Evolutionary conservation across 2,329 filamentous ascomycete species (phyloP).

Genomic region (Colletotrichum liaoningense): DNA sequence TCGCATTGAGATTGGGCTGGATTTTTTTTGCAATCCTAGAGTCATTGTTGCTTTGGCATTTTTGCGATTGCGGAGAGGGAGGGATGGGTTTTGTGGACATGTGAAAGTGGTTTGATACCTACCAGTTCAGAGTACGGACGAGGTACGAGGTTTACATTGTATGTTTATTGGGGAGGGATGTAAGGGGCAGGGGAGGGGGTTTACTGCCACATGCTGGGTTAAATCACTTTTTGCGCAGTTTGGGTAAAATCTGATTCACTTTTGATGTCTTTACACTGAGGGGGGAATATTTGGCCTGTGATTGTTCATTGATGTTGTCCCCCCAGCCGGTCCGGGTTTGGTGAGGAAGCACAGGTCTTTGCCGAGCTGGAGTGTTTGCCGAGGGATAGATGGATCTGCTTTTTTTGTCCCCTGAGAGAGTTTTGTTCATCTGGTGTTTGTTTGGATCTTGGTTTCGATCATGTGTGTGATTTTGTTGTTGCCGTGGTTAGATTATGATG

Average conservation of each 20-base stretch:
- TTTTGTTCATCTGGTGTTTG: not conserved
- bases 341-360: not conserved
- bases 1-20: not conserved
- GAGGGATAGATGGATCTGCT: not conserved
- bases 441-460: not conserved
- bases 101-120: conserved; percentile 17
- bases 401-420: not conserved
- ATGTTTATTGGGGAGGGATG: not conserved
- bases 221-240: not conserved
- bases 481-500: not conserved
- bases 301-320: not conserved
- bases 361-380: not conserved
- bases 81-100: not conserved
- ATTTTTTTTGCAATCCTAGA: not conserved
- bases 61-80: too few species aligned
- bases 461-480: not conserved
- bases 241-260: not conserved
- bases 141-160: too few species aligned
- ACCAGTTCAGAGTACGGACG: not conserved
- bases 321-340: too few species aligned
- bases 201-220: not conserved
- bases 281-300: not conserved
- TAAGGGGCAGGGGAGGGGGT: not conserved
- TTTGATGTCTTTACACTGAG: not conserved
- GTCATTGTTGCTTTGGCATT: too few species aligned